phyloP scores from a whole-genome alignment of 164 flowering plant genomes.

The Platanus orientalis region DNA sequence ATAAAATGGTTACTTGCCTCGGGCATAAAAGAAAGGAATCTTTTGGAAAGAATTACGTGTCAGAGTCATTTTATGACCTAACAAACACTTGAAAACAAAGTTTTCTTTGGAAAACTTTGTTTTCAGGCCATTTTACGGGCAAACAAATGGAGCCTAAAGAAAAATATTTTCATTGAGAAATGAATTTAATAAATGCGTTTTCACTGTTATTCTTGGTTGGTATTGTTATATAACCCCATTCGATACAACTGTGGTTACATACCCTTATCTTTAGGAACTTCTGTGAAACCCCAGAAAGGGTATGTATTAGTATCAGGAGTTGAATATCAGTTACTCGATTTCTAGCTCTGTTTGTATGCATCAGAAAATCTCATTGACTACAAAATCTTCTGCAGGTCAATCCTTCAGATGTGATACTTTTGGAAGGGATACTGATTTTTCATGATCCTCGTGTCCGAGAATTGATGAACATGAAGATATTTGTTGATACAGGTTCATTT shows the following conservation, averaged over 20 bases:
- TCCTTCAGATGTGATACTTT: slow-evolving; percentile 89
- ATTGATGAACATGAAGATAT: slow-evolving; percentile 96
- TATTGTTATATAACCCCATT: background rate
- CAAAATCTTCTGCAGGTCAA: slow-evolving; percentile 60
- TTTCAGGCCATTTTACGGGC: no score
- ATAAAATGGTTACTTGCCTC: no score
- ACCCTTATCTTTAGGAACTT: background rate
- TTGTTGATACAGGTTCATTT: slow-evolving; percentile 92
- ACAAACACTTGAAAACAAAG: no score
- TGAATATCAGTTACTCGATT: background rate
- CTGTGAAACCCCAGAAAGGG: background rate
- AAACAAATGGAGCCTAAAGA: background rate
- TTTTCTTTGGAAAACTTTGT: no score
- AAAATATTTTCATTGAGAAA: background rate
- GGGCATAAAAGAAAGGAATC: no score
- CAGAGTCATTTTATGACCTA: no score
- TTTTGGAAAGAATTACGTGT: no score
- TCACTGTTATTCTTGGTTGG: background rate
- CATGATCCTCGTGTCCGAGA: slow-evolving; percentile 92
- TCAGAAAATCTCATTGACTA: background rate
- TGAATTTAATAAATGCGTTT: background rate
- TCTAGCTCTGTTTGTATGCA: background rate
- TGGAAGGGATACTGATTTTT: slow-evolving; percentile 93
- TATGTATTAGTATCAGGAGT: slow-evolving; percentile 6
- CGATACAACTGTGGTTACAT: background rate